Conservation (phyloP, 75 land plant genomes). For the Ceratopteris richardii region DNA sequence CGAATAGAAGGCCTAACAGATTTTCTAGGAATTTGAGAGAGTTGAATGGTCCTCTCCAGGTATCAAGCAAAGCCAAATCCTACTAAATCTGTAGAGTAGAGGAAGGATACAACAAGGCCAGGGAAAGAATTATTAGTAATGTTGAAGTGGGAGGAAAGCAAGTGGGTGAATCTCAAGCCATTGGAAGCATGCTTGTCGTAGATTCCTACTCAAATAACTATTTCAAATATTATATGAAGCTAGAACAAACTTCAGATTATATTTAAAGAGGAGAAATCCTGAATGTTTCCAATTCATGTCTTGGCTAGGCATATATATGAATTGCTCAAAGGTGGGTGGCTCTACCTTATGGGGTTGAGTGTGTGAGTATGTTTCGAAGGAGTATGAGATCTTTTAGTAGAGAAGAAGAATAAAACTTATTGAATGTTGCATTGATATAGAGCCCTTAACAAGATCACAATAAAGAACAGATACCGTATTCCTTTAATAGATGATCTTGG, state of each 20-base stretch:
- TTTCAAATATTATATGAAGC: not conserved
- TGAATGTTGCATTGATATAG: too few relatives aligned
- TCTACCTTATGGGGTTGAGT: too few relatives aligned
- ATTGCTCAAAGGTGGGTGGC: too few relatives aligned
- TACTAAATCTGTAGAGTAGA: slow-evolving; percentile 70
- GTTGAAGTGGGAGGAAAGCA: slow-evolving; percentile 31
- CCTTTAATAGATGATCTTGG: too few relatives aligned
- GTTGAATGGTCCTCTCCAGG: slow-evolving; percentile 18
- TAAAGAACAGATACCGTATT: too few relatives aligned
- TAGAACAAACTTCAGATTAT: not conserved
- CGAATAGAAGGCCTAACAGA: slow-evolving; percentile 52
- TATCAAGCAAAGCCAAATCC: slow-evolving; percentile 29
- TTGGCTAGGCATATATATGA: too few relatives aligned
- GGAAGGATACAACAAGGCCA: slow-evolving; percentile 85
- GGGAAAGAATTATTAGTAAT: slow-evolving; percentile 74
- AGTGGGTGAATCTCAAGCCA: slow-evolving; percentile 14
- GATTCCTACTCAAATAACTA: not conserved
- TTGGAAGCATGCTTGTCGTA: not conserved
- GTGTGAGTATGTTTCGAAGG: too few relatives aligned
- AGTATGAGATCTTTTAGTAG: too few relatives aligned
- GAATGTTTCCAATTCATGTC: too few relatives aligned
- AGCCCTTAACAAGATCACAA: too few relatives aligned
- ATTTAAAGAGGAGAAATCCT: not conserved
- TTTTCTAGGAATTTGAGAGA: slow-evolving; percentile 14
- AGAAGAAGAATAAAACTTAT: too few relatives aligned